phyloP scores from a whole-genome alignment of 257 asterid species.

The Gynochthodes officinalis region DNA sequence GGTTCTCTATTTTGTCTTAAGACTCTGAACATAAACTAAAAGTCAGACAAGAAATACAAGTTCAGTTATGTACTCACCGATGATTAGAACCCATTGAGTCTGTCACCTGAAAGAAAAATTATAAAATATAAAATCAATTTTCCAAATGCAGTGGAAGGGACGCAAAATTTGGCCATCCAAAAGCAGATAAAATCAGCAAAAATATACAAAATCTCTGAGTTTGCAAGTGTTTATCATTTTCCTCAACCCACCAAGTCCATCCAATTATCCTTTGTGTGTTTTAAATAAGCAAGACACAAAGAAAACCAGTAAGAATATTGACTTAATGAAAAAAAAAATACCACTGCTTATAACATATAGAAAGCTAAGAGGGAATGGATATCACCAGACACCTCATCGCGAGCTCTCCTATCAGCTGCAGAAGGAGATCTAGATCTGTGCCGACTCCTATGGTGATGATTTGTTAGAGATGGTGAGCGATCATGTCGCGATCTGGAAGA shows the following conservation, averaged over 20 bases:
- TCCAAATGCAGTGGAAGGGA: neutral
- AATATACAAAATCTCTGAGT: neutral
- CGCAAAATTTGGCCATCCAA: neutral
- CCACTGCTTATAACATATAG: constrained; percentile 6
- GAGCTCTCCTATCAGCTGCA: constrained; percentile 51
- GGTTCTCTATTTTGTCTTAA: neutral
- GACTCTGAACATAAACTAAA: neutral
- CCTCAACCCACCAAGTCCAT: neutral
- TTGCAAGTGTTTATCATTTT: neutral
- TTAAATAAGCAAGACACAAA: neutral
- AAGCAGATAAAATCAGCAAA: too few species aligned
- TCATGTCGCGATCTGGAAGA: constrained; percentile 46
- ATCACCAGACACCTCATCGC: constrained; percentile 90
- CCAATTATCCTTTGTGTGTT: neutral
- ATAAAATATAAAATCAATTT: constrained; percentile 30
- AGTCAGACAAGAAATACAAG: neutral
- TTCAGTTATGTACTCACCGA: constrained; percentile 44
- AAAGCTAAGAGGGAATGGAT: constrained; percentile 38
- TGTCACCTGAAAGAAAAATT: constrained; percentile 57
- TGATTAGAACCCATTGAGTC: constrained; percentile 51
- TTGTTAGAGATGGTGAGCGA: constrained; percentile 58
- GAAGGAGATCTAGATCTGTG: constrained; percentile 73
- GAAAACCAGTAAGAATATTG: neutral
- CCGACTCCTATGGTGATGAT: constrained; percentile 49
- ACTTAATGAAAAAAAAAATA: neutral